Base-by-base conservation (phyloP, 1,284 basidiomycete species). In the Trichosporon ovoides region DNA sequence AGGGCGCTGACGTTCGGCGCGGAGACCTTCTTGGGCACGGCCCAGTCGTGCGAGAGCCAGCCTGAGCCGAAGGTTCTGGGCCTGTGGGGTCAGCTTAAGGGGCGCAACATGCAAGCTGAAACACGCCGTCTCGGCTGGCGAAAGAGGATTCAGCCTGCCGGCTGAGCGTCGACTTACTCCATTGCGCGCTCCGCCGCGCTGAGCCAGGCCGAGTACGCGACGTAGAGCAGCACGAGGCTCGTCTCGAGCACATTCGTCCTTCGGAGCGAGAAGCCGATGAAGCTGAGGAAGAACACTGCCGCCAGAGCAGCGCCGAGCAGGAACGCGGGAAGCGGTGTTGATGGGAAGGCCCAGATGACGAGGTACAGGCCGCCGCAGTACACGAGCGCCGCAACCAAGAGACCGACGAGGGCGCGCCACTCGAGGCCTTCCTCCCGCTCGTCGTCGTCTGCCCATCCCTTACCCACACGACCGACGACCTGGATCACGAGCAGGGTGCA, bases 181-280 rank as follows among this genome's bases (percentile, higher is more conserved):
- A 77, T 72, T 6, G 67, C 64, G n/a, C 69, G 66, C 58, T 78
- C 76, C 2, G 72, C 70, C 14, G 73, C 72, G 7, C 72, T 73
- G 20, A 78, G 65, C 76, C 76, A 78, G 3, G 75, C 75, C 20
- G 72, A 73, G 60, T 78, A 78, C 61, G 89, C 88, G 35, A 94
- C 83, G 72, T 92, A 90, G 43, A 93, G 80, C 3, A 90, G 87
- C 40, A 95, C 83, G 46, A 89, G 85, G 14, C 87, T 86, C 3
- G 92, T 92, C 75, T 98, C 93, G 59, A 97, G 87, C 40, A 95
- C 88, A 67, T 94, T 96, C 48, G 93, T 96, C 52, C 91, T 83
- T 56, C 91, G 84, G 60, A 93, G 76, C 12, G 84, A 85, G 75
- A 97, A 95, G 6, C 91, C 91, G 64, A 97, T 95, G 63, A 90